Percentiles rank a stretch among this genome's conserved stretches.
These are phyloP conservation scores for Phellopilus nigrolimitatus DNA, from an alignment of 1,284 basidiomycete genomes.

Conservation along the genomic window DNA sequence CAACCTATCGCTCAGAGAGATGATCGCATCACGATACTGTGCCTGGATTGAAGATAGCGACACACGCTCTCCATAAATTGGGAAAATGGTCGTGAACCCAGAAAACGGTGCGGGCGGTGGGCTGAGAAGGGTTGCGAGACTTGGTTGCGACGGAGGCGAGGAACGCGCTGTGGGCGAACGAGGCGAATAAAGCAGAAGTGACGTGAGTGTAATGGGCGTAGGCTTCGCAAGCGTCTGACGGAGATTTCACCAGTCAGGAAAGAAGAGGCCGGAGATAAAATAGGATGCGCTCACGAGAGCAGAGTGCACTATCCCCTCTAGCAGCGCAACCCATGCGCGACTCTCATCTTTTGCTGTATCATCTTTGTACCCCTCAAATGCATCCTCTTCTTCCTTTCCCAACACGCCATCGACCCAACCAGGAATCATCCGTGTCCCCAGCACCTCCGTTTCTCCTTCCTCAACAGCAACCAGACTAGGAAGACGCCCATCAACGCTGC, in stretches of 20 bases:
- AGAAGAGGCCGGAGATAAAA: neutral
- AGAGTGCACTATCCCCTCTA: slow-evolving; percentile 70
- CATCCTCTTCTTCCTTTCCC: slow-evolving; percentile 36
- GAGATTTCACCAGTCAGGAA: slow-evolving; percentile 12
- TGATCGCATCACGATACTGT: slow-evolving; percentile 66
- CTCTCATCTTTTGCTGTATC: slow-evolving; percentile 61
- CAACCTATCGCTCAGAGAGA: slow-evolving; percentile 65
- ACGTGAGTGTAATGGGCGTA: slow-evolving; percentile 34
- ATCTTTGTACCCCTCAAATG: slow-evolving; percentile 63
- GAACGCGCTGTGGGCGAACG: slow-evolving; percentile 25
- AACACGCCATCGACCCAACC: slow-evolving; percentile 60
- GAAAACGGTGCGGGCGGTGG: slow-evolving; percentile 67
- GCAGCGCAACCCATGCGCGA: slow-evolving; percentile 69
- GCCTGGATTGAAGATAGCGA: slow-evolving; percentile 44
- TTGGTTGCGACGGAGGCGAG: slow-evolving; percentile 25
- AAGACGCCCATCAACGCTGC: slow-evolving; percentile 58
- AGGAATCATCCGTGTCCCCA: slow-evolving; percentile 62
- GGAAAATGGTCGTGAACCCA: slow-evolving; percentile 58
- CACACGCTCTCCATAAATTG: slow-evolving; percentile 53
- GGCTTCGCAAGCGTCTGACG: slow-evolving; percentile 45
- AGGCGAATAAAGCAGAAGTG: slow-evolving; percentile 33
- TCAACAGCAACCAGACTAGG: slow-evolving; percentile 53
- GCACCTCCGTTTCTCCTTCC: slow-evolving; percentile 42
- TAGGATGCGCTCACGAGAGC: slow-evolving; percentile 49
- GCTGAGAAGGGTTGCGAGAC: slow-evolving; percentile 30